phyloP scores from a whole-genome alignment of 2,329 filamentous ascomycete genomes.

The Sclerotinia nivalis region DNA sequence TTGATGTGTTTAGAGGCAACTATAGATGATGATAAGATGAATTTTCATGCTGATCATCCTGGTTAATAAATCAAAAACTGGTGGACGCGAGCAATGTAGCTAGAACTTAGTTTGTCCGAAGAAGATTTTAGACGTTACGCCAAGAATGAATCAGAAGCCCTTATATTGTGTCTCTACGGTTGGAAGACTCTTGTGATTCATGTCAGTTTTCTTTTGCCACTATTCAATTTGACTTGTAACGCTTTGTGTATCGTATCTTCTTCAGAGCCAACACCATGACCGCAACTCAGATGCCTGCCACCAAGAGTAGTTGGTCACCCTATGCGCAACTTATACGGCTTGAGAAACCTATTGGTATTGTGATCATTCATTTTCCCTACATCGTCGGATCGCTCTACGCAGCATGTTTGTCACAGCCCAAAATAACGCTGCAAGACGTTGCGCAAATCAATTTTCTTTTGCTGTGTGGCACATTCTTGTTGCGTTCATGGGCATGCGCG shows the following conservation, averaged over 20 bases:
- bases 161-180: too few relatives aligned
- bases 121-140: too few relatives aligned
- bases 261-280: not conserved
- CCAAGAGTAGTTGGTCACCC: not conserved
- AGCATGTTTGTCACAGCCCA: not conserved
- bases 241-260: not conserved
- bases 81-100: too few relatives aligned
- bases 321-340: not conserved
- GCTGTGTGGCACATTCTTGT: not conserved
- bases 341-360: not conserved
- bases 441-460: not conserved
- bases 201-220: too few relatives aligned
- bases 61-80: too few relatives aligned
- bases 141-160: too few relatives aligned
- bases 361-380: constrained; percentile 7
- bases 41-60: too few relatives aligned
- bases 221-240: too few relatives aligned
- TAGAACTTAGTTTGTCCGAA: too few relatives aligned
- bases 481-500: not conserved
- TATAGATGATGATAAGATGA: too few relatives aligned
- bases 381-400: not conserved
- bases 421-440: not conserved
- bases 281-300: not conserved
- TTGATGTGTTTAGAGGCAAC: too few relatives aligned
- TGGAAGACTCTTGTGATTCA: too few relatives aligned